Base-by-base conservation (phyloP, 2,329 filamentous ascomycete genomes). In the Colletotrichum musae region DNA sequence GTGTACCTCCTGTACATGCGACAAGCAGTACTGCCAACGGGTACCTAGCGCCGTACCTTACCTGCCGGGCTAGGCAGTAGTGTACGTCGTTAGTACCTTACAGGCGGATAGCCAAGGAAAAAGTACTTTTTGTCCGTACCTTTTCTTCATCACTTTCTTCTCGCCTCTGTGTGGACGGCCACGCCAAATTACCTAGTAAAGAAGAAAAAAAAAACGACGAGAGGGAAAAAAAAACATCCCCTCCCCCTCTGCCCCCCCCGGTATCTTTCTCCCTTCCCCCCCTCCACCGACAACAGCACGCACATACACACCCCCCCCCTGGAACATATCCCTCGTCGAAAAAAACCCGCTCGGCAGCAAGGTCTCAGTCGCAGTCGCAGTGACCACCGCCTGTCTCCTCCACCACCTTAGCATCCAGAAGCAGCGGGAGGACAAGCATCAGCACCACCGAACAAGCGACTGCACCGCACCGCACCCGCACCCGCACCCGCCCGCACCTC, bases 231-330 rank as follows among this genome's bases (percentile, higher is more conserved):
- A 36, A 36, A 36, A 28, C 41, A 32, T 18, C 28, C 26, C 24
- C 50, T 41, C 24, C 18, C 50, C 50, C 16, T 6, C 28, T 60
- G 39, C 10, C 52, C 32, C 13, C 39, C 41, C 41, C 21, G 13
- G 21, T 24, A 24, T 39, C 18, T 16, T 43, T 28, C 26, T 26
- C 56, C 41, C 48, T 41, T 50, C 48, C 43, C 43, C 64, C 50
- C 48, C 63, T 56, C 64, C 58, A 61, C 50, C 57, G 28, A 61
- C 54, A 43, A 57, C n/a, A 58, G 41, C 64, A 50, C 28, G 50
- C 32, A 18, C 64, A 28, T 45, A 6, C 59, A 12, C n/a, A n/a
- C 50, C 41, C 18, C 50, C 47, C 64, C 36, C 41, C 56, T 45
- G 32, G 26, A 58, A 24, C 52, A 54, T 36, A 47, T 41, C 56